phyloP scores from a whole-genome alignment of 2,329 filamentous ascomycete genomes.

The Sclerotiophoma versabilis region DNA sequence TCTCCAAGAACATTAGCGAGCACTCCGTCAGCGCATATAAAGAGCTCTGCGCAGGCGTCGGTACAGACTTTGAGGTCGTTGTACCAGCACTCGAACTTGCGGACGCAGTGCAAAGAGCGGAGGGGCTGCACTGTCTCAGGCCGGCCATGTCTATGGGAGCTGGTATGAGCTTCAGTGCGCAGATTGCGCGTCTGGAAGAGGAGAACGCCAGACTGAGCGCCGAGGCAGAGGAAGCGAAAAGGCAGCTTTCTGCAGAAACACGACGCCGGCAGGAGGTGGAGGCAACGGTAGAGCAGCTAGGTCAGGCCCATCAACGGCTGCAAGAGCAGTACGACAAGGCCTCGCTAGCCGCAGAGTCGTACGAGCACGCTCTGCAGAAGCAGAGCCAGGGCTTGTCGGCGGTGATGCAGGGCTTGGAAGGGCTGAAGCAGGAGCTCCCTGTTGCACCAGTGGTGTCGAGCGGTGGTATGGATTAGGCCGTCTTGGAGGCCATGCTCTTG shows the following conservation, averaged over 20 bases:
- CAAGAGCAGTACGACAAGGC: neutral
- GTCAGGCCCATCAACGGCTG: neutral
- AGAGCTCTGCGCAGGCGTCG: slow-evolving; percentile 11
- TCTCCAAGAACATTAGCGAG: slow-evolving; percentile 18
- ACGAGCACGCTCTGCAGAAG: neutral
- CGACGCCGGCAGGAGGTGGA: no score
- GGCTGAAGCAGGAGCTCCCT: no score
- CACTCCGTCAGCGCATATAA: slow-evolving; percentile 15
- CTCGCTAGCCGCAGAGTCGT: neutral
- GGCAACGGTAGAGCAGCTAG: no score
- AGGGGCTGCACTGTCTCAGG: neutral
- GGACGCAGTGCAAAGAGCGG: neutral
- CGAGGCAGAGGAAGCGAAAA: no score
- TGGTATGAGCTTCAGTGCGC: neutral
- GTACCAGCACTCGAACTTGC: neutral
- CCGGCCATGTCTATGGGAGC: neutral
- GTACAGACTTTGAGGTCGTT: neutral
- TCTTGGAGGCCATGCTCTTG: no score
- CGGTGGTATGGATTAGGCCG: no score
- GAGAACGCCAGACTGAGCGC: neutral
- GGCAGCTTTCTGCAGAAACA: no score
- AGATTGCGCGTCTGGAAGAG: neutral
- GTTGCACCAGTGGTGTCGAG: no score
- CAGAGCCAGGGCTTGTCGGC: no score
- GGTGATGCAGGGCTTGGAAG: no score